Evolutionary conservation across 805 yeast species (phyloP).

Genomic region (Ogataea wickerhamii): DNA sequence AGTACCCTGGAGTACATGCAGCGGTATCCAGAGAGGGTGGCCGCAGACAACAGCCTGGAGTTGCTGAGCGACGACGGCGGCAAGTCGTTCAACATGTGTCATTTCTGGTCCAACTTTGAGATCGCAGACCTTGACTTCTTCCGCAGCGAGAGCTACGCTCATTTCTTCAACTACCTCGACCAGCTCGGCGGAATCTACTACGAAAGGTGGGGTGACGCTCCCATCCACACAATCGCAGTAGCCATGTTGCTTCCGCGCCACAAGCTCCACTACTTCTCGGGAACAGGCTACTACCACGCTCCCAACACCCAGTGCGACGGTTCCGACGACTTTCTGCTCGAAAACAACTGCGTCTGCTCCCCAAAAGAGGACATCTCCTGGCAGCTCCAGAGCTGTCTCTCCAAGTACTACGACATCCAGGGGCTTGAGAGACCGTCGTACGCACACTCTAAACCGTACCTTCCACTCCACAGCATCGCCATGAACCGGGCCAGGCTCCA

Average conservation of each 20-base stretch:
- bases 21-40: slow-evolving; percentile 42
- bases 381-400: slow-evolving; percentile 47
- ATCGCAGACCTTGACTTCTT: slow-evolving; percentile 58
- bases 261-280: slow-evolving; percentile 38
- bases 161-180: slow-evolving; percentile 57
- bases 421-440: slow-evolving; percentile 26
- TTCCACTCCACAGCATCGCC: slow-evolving; percentile 26
- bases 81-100: slow-evolving; percentile 49
- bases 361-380: slow-evolving; percentile 48
- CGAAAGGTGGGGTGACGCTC: slow-evolving; percentile 58
- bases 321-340: slow-evolving; percentile 39
- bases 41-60: slow-evolving; percentile 43
- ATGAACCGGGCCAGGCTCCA: no score
- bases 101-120: slow-evolving; percentile 66
- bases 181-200: slow-evolving; percentile 63
- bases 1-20: slow-evolving; percentile 44
- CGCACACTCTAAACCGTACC: slow-evolving; percentile 23
- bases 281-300: slow-evolving; percentile 52
- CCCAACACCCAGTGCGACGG: slow-evolving; percentile 64
- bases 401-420: slow-evolving; percentile 39
- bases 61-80: slow-evolving; percentile 48
- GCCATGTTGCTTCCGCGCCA: slow-evolving; percentile 28
- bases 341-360: slow-evolving; percentile 50
- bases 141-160: slow-evolving; percentile 49
- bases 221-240: slow-evolving; percentile 31